Base-by-base conservation (phyloP, 192 early-diverging fungal species). In the Rhizophagus clarus region DNA sequence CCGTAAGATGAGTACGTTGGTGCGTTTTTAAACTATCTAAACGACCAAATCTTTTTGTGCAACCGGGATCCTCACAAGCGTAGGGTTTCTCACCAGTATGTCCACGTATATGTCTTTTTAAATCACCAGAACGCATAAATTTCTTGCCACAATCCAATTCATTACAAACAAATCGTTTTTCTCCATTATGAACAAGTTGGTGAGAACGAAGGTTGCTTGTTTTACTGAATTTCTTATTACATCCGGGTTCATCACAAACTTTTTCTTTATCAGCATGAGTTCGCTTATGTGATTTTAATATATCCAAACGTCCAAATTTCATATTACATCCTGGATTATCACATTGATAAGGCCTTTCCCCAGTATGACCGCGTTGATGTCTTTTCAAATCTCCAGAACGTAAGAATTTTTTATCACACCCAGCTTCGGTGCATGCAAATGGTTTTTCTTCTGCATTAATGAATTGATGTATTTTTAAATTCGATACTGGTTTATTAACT, bases 351-450 rank as follows among this genome's bases (percentile, higher is more conserved):
- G 94, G 94, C 61, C 91, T 90, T 83, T 96, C 94, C 68, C 94
- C 94, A 1, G 94, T 96, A 82, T 96, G 94, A 2, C 92, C 93
- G 82, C 92, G 91, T 62, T 92, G 90, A 79, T 96, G 94, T 42
- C 92, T 89, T 8, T 92, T 94, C 83, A 92, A 91, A 83, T 94
- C 92, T 82, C 92, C 93, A 11, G 91, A 86, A 37, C 93, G 93
- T 66, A 90, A 89, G 86, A 94, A 94, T 22, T 88, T 88, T 85
- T 91, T 91, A 69, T 90, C 88, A 83, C 93, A 94, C 12, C 84
- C 86, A 26, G 76, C 32, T 40, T 77, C 78, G 56, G 81, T 79
- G 45, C 83, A 84, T 11, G 83, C 81, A 76, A 68, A 84, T 40
- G 74, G 85, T 15, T 84, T 84, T 62, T 86, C 83, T 7, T 81